These are phyloP conservation scores for Tetradesmus obliquus DNA, from an alignment of 139 green algal genomes.

Conservation along the genomic window DNA sequence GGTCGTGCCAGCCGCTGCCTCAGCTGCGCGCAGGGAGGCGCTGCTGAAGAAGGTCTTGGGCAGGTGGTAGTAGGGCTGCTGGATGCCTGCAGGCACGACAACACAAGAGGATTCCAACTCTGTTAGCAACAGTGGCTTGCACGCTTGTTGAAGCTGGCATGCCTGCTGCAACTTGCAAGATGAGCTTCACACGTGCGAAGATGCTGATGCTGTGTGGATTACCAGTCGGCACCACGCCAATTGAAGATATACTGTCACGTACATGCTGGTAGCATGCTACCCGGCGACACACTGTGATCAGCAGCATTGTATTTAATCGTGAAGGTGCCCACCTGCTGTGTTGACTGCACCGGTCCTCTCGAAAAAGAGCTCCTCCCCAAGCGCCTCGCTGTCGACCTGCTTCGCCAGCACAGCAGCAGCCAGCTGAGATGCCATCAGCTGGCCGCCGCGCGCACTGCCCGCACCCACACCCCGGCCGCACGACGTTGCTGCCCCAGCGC, in stretches of 20 bases:
- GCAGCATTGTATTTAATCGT: neutral
- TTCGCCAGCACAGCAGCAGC: neutral
- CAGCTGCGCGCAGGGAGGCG: neutral
- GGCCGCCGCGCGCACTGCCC: neutral
- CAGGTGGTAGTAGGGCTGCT: constrained; percentile 2
- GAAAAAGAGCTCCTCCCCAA: neutral
- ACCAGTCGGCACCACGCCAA: no score
- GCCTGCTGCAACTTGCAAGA: no score
- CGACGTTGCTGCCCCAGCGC: no score
- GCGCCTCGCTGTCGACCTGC: neutral
- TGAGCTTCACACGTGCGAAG: no score
- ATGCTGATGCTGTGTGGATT: no score
- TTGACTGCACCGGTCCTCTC: neutral
- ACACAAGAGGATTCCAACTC: neutral
- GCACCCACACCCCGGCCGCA: neutral
- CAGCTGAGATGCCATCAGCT: neutral
- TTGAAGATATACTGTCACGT: no score
- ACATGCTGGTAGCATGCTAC: no score
- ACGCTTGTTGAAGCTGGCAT: no score
- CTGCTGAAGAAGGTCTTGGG: neutral
- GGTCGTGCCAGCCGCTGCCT: neutral
- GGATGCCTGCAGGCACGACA: neutral
- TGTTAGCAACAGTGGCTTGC: no score
- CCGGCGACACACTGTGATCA: no score
- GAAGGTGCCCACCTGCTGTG: neutral